These are phyloP conservation scores for Neurospora crassa DNA, from an alignment of 2,329 filamentous ascomycete species.

Conservation along the genomic window DNA sequence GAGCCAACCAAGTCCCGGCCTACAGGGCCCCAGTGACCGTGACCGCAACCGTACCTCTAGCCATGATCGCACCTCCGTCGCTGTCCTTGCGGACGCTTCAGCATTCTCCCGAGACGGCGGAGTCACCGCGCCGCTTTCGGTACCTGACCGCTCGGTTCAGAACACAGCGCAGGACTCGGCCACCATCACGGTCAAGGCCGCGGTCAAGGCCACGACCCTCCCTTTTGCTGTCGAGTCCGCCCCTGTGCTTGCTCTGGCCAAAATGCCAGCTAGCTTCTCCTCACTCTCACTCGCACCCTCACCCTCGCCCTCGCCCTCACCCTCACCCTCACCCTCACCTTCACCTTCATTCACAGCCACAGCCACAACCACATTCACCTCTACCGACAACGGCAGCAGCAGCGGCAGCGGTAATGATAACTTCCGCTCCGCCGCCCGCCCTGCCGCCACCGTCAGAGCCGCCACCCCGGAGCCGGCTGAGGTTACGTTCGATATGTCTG, in stretches of 20 bases:
- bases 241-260: neutral
- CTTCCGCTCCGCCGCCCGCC: conserved; percentile 20
- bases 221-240: neutral
- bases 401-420: conserved; percentile 8
- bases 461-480: conserved; percentile 54
- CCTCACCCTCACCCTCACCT: neutral
- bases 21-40: neutral
- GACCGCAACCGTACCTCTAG: neutral
- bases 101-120: neutral
- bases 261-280: neutral
- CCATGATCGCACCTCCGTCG: neutral
- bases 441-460: conserved; percentile 43
- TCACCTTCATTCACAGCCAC: neutral
- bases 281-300: neutral
- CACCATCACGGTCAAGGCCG: neutral
- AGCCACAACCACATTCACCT: neutral
- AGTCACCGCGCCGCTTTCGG: neutral
- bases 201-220: neutral
- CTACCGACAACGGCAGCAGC: neutral
- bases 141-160: neutral
- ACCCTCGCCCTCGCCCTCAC: neutral
- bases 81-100: neutral
- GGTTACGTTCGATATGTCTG: conserved; percentile 17
- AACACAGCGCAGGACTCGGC: neutral
- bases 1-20: neutral